Evolutionary conservation across 2,329 filamentous ascomycete genomes (phyloP).

Genomic region (Salinomyces thailandicus): DNA sequence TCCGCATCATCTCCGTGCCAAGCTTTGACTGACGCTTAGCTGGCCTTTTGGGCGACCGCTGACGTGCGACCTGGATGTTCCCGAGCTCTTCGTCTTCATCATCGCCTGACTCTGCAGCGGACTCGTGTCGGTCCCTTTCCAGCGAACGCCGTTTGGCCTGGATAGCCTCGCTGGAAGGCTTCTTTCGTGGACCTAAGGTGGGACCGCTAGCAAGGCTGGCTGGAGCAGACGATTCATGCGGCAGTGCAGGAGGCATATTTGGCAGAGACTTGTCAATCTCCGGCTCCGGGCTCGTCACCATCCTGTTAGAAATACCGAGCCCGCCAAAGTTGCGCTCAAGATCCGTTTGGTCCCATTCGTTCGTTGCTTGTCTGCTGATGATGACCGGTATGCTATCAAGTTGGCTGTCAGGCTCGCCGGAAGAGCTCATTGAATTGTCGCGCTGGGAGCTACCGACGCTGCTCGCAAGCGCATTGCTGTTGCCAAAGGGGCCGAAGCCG

Average conservation of each 20-base stretch:
- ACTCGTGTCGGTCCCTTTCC: slow-evolving; percentile 62
- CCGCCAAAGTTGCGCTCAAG: slow-evolving; percentile 46
- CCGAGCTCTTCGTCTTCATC: slow-evolving; percentile 91
- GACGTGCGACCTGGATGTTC: slow-evolving; percentile 43
- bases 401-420: slow-evolving; percentile 73
- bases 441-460: slow-evolving; percentile 71
- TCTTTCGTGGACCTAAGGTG: slow-evolving; percentile 40
- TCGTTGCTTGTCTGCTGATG: slow-evolving; percentile 57
- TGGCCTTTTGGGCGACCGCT: slow-evolving; percentile 48
- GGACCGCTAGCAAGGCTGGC: slow-evolving; percentile 25
- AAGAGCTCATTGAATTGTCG: slow-evolving; percentile 76
- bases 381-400: slow-evolving; percentile 70
- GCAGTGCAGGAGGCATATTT: slow-evolving; percentile 39
- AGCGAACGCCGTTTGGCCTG: slow-evolving; percentile 63
- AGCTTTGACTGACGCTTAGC: slow-evolving; percentile 59
- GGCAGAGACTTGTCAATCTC: slow-evolving; percentile 12
- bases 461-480: slow-evolving; percentile 44
- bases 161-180: slow-evolving; percentile 63
- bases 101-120: slow-evolving; percentile 70
- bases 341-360: slow-evolving; percentile 63
- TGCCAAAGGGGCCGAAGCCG: slow-evolving; percentile 52
- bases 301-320: slow-evolving; percentile 52
- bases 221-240: slow-evolving; percentile 58
- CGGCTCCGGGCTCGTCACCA: slow-evolving; percentile 12
- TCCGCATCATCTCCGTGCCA: slow-evolving; percentile 95